phyloP scores from a whole-genome alignment of 2,329 filamentous ascomycete species.

The Ophioceras dolichostomum region DNA sequence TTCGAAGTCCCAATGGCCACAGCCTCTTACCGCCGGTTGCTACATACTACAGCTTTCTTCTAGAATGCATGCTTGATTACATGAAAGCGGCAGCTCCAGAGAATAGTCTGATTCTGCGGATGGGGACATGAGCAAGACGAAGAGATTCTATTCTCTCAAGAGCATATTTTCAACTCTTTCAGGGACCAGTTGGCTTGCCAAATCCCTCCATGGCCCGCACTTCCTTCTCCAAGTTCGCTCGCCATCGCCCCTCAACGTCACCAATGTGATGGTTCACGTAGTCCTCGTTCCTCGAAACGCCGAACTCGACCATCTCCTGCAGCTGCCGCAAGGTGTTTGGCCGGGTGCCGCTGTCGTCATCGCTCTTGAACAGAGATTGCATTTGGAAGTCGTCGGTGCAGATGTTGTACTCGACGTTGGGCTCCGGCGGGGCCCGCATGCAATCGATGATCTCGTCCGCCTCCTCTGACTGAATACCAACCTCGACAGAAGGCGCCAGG shows the following conservation, averaged over 20 bases:
- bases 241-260: conserved; percentile 8
- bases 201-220: conserved; percentile 9
- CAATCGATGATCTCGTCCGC: conserved; percentile 14
- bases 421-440: conserved; percentile 12
- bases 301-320: conserved; percentile 9
- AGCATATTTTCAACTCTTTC: too few relatives aligned
- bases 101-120: too few relatives aligned
- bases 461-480: conserved; percentile 10
- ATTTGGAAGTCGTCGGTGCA: conserved; percentile 4
- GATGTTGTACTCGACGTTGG: conserved; percentile 12
- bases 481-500: neutral
- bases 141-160: too few relatives aligned
- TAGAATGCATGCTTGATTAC: neutral
- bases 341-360: conserved; percentile 2
- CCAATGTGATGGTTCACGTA: conserved; percentile 13
- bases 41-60: conserved; percentile 33
- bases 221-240: conserved; percentile 13
- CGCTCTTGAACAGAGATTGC: conserved; percentile 2
- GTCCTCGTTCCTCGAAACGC: neutral
- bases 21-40: conserved; percentile 66
- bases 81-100: neutral
- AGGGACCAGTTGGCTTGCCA: too few relatives aligned
- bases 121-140: too few relatives aligned
- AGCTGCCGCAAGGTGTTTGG: conserved; percentile 7
- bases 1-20: conserved; percentile 40